Evolutionary conservation across 306 rosid species (phyloP), one percentile per base, ranked within the genome.

Genomic region (Gastrolobium villosum): DNA sequence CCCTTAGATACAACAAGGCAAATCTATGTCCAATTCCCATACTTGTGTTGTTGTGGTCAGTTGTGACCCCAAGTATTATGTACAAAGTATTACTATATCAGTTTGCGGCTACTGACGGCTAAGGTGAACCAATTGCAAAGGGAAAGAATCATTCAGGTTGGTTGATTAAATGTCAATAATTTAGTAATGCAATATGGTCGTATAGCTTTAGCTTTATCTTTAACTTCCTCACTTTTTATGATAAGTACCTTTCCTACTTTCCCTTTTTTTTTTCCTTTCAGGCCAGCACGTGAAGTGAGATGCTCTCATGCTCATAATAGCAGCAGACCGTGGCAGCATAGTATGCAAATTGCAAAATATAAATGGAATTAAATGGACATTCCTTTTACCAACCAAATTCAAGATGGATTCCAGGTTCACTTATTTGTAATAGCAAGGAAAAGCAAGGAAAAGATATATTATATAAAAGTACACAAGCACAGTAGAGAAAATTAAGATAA

Each of bases 181-280:
- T 64, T 76, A 64, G 72, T 64, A n/a, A 31, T 56, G 46, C 31
- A 55, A 30, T 20, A 45, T 75, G 61, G 50, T 46, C 45, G 3
- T 5, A 13, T 49, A 48, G 64, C 45, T 43, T 60, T 54, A 65
- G 43, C 14, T 64, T 71, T 63, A 62, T 7, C 65, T 30, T 13
- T 32, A 60, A 15, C 20, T 8, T 11, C 40, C 48, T n/a, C 46
- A 28, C 68, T 26, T 67, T 66, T 35, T 6, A 46, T 46, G 45
- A 57, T 6, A 64, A 31, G 57, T 62, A n/a, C 0, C 75, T 72
- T 65, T 65, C 74, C 59, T 41, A 32, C 35, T 36, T 69, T 46
- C 10, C 4, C 0, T 59, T 32, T 44, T 7, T 43, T 73, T 45
- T 53, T 55, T 56, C 13, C 20, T 69, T 67, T 70, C 15, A 48